These are phyloP conservation scores for Syzygium aqueum DNA, from an alignment of 345 rosid species.

Conservation along the genomic window DNA sequence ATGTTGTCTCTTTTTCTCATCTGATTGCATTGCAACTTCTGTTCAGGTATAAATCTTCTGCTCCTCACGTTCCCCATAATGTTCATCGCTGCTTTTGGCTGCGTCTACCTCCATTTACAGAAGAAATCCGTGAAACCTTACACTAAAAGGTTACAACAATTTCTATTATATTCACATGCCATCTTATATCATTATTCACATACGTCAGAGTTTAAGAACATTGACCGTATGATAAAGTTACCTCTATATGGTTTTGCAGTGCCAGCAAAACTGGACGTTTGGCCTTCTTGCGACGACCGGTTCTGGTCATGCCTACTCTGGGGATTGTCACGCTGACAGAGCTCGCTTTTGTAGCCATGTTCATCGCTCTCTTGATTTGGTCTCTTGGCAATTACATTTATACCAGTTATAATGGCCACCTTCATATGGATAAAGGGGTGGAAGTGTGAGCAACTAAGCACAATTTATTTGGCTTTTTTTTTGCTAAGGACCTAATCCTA, in stretches of 20 bases:
- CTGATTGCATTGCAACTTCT: background rate
- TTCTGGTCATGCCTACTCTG: constrained; percentile 30
- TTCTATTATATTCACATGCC: background rate
- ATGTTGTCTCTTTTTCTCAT: background rate
- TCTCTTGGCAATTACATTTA: constrained; percentile 18
- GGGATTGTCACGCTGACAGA: constrained; percentile 36
- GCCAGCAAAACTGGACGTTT: background rate
- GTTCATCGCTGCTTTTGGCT: constrained; percentile 47
- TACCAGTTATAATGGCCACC: constrained; percentile 33
- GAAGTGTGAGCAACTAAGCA: constrained; percentile 21
- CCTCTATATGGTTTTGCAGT: background rate
- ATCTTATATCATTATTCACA: background rate
- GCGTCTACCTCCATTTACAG: constrained; percentile 49
- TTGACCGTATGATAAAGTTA: background rate
- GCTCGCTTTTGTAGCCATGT: constrained; percentile 24
- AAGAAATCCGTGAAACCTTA: constrained; percentile 11
- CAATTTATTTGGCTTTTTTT: background rate
- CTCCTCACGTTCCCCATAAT: constrained; percentile 53
- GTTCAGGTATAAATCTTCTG: constrained; percentile 48
- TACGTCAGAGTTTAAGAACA: background rate
- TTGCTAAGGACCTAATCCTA: background rate
- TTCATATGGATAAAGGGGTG: constrained; percentile 23
- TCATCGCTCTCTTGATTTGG: constrained; percentile 18
- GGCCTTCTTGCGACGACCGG: constrained; percentile 12
- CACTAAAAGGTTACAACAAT: background rate